A percentile compares a stretch with the other conserved stretches of the same genome.
Evolutionary conservation across 2,329 filamentous ascomycete genomes (phyloP).

Genomic region (Knoxdaviesia capensis): DNA sequence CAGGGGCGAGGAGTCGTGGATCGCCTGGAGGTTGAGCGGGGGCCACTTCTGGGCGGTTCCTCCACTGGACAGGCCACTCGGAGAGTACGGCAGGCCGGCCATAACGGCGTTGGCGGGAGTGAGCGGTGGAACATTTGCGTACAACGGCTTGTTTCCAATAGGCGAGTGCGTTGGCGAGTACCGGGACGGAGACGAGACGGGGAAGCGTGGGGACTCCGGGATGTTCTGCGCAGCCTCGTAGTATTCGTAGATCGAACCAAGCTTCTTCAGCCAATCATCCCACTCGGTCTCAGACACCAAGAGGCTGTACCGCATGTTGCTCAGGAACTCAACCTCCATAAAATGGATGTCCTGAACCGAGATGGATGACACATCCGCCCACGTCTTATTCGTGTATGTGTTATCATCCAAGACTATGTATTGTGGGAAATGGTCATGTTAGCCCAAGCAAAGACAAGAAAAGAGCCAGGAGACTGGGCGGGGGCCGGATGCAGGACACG

Average conservation of each 20-base stretch:
- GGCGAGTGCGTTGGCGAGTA: no score
- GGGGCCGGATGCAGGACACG: constrained; percentile 11
- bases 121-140: no score
- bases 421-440: neutral
- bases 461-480: neutral
- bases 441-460: constrained; percentile 1
- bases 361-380: constrained; percentile 93
- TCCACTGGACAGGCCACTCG: no score
- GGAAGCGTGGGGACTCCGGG: constrained; percentile 8
- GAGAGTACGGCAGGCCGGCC: no score
- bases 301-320: constrained; percentile 92
- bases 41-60: no score
- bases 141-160: no score
- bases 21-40: no score
- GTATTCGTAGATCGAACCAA: constrained; percentile 67
- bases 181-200: no score
- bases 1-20: no score
- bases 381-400: constrained; percentile 98
- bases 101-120: no score
- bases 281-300: constrained; percentile 74
- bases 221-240: constrained; percentile 46
- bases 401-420: constrained; percentile 75
- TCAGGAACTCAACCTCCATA: constrained; percentile 99
- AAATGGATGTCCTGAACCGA: constrained; percentile 89
- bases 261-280: constrained; percentile 67